Evolutionary conservation across 2,329 filamentous ascomycete genomes (phyloP).

Genomic region (Colletotrichum filicis): DNA sequence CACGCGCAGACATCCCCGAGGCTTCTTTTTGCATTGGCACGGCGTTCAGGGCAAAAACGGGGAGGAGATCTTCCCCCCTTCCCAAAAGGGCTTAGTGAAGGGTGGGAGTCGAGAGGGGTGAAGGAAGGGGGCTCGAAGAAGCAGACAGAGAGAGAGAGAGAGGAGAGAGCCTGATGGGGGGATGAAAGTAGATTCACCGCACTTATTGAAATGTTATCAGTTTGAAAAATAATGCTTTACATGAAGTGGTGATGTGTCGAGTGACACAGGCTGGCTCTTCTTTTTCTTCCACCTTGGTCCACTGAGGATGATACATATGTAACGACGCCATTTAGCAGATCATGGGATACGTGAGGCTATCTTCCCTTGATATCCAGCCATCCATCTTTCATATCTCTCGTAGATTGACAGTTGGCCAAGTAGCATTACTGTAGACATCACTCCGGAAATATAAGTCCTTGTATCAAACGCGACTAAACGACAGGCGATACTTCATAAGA

Average conservation of each 20-base stretch:
- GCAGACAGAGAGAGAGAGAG: neutral
- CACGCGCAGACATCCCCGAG: slow-evolving; percentile 2
- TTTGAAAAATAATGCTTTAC: neutral
- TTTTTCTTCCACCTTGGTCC: too few species aligned
- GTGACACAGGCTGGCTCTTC: too few species aligned
- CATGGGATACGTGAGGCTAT: too few species aligned
- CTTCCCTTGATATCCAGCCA: too few species aligned
- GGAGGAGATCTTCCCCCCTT: neutral
- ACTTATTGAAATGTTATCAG: slow-evolving; percentile 4
- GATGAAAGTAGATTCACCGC: neutral
- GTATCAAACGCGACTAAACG: too few species aligned
- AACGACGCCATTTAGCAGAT: too few species aligned
- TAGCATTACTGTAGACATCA: too few species aligned
- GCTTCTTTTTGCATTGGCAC: slow-evolving; percentile 36
- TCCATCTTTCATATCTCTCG: too few species aligned
- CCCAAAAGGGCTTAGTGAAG: neutral
- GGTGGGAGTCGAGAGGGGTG: neutral
- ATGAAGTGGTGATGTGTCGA: neutral
- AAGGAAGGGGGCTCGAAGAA: neutral
- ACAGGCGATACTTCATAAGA: too few species aligned
- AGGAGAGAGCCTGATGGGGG: neutral
- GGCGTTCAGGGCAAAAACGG: slow-evolving; percentile 35
- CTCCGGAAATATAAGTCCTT: too few species aligned
- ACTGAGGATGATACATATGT: too few species aligned
- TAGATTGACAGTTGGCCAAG: too few species aligned